Conservation (phyloP, 768 basidiomycete genomes). For the Lactarius trivialis region DNA sequence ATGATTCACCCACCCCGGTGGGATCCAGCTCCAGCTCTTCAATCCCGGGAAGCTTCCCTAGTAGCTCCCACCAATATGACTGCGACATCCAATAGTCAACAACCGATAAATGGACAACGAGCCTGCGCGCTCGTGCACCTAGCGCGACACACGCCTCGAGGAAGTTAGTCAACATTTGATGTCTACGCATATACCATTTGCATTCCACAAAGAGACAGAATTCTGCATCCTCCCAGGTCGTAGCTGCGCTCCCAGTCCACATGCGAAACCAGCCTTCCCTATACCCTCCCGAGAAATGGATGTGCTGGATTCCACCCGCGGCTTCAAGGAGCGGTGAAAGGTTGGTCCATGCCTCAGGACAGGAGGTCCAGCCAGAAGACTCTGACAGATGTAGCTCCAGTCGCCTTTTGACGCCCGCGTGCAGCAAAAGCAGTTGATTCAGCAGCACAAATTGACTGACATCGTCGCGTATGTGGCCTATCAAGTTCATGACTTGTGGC, state of each 20-base stretch:
- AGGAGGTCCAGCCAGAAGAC: not conserved
- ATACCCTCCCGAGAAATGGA: not conserved
- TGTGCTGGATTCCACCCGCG: not conserved
- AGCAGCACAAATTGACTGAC: not conserved
- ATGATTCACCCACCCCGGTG: not conserved
- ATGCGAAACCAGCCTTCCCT: not conserved
- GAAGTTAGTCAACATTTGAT: no score
- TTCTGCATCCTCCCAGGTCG: no score
- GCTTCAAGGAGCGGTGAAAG: not conserved
- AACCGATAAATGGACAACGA: not conserved
- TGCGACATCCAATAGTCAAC: no score
- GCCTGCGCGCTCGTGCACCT: not conserved
- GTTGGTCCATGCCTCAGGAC: no score
- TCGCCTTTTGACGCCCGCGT: not conserved
- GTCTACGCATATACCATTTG: no score
- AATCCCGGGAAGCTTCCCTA: not conserved
- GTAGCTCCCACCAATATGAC: not conserved
- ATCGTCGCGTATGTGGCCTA: not conserved
- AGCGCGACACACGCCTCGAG: no score
- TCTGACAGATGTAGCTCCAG: not conserved
- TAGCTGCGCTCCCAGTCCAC: not conserved
- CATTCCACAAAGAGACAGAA: not conserved
- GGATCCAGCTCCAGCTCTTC: not conserved
- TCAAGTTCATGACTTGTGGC: not conserved
- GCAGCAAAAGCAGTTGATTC: no score